phyloP scores from a whole-genome alignment of 1,139 yeast genomes.

The Wickerhamomyces sp. region DNA sequence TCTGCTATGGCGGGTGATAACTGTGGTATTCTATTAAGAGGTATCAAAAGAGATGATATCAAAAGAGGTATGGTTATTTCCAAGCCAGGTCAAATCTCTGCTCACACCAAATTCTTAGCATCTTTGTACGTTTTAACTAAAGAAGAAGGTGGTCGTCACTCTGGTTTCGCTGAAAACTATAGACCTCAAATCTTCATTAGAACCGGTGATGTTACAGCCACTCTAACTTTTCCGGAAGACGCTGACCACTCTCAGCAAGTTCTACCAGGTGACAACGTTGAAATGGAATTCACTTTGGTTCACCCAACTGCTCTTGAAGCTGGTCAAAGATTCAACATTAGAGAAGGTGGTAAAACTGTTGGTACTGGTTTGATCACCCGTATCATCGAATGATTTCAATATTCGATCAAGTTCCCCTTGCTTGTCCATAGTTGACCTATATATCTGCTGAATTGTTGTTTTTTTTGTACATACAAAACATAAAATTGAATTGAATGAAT shows the following conservation, averaged over 20 bases:
- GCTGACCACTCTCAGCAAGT: constrained; percentile 87
- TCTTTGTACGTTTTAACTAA: constrained; percentile 88
- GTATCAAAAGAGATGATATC: constrained; percentile 96
- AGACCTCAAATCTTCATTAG: constrained; percentile 97
- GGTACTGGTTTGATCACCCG: constrained; percentile 98
- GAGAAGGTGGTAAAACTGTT: constrained; percentile 99
- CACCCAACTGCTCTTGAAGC: constrained; percentile 93
- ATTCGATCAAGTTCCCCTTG: not conserved
- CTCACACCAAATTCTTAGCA: constrained; percentile 92
- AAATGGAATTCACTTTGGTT: constrained; percentile 88
- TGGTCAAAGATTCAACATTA: constrained; percentile 97
- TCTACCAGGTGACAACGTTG: constrained; percentile 98
- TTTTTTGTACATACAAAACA: constrained; percentile 1
- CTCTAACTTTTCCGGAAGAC: constrained; percentile 87
- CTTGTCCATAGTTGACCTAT: not conserved
- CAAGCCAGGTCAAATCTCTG: constrained; percentile 87
- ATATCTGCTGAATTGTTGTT: not conserved
- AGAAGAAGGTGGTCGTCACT: constrained; percentile 99
- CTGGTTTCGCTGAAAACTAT: constrained; percentile 95
- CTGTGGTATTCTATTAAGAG: constrained; percentile 96
- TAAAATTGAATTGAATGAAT: not conserved
- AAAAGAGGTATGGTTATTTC: constrained; percentile 97
- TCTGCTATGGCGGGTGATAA: constrained; percentile 98
- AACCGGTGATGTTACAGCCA: constrained; percentile 93
- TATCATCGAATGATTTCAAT: constrained; percentile 53